Conservation (phyloP, 192 early-diverging fungal genomes). For the Podila epicladia region DNA sequence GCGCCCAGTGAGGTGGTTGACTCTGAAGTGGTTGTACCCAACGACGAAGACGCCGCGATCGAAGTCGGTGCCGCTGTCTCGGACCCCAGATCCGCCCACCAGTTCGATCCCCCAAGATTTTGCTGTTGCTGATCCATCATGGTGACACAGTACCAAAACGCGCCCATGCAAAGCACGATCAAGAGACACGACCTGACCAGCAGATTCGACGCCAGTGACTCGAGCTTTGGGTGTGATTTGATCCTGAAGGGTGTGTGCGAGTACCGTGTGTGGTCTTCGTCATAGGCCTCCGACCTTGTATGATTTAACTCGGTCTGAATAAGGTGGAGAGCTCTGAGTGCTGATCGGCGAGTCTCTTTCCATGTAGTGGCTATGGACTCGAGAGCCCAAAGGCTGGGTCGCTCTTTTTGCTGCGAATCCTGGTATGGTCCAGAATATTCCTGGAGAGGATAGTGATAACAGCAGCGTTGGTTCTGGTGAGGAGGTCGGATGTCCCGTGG, state of each 20-base stretch:
- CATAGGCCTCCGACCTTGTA: not conserved
- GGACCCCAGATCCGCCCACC: conserved; percentile 3
- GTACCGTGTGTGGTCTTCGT: not conserved
- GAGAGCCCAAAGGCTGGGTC: too few species aligned
- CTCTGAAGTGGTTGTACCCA: not conserved
- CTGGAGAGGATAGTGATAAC: too few species aligned
- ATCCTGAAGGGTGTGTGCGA: conserved; percentile 11
- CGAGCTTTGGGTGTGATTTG: conserved; percentile 16
- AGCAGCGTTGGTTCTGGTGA: too few species aligned
- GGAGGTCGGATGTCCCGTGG: too few species aligned
- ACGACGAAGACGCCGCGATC: not conserved
- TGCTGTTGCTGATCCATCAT: conserved; percentile 39
- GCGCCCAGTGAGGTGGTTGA: not conserved
- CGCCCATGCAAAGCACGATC: conserved; percentile 25
- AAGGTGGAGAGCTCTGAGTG: too few species aligned
- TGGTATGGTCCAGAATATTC: too few species aligned
- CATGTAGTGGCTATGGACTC: too few species aligned
- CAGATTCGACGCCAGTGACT: conserved; percentile 23
- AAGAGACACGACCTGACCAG: conserved; percentile 18
- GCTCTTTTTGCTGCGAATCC: too few species aligned
- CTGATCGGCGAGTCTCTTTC: too few species aligned
- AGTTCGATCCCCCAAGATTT: not conserved
- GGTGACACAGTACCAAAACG: conserved; percentile 30
- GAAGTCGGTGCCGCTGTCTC: not conserved
- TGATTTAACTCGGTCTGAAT: not conserved